Evolutionary conservation across 768 basidiomycete species (phyloP).

Genomic region (Amanita rubescens): DNA sequence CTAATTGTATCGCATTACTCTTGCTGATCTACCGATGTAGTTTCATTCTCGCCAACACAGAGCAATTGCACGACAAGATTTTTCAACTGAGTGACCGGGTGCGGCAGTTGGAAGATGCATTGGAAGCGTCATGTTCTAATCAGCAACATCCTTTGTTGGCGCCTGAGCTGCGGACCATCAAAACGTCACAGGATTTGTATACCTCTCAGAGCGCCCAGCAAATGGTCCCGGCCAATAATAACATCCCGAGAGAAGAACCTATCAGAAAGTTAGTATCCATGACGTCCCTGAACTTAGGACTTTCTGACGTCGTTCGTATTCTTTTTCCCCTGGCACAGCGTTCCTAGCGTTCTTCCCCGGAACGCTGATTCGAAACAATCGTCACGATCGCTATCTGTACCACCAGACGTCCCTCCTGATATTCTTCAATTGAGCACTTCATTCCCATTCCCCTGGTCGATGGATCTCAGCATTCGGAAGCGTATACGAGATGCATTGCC

Average conservation of each 20-base stretch:
- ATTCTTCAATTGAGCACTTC: conserved; percentile 55
- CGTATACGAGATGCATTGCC: conserved; percentile 60
- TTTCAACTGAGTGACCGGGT: conserved; percentile 55
- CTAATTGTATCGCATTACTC: not conserved
- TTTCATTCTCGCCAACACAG: conserved; percentile 63
- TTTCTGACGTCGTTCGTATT: conserved; percentile 35
- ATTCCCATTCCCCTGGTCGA: conserved; percentile 64
- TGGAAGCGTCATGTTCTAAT: conserved; percentile 32
- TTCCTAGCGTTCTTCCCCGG: conserved; percentile 5
- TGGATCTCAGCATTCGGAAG: conserved; percentile 55
- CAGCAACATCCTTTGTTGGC: conserved; percentile 48
- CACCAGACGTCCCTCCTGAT: conserved; percentile 37
- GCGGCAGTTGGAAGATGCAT: conserved; percentile 54
- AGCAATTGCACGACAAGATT: conserved; percentile 59
- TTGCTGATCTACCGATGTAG: conserved; percentile 19
- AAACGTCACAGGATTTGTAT: conserved; percentile 63
- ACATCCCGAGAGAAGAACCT: conserved; percentile 15
- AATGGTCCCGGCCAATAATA: conserved; percentile 32
- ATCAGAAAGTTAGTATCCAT: conserved; percentile 19
- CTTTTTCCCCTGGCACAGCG: not conserved
- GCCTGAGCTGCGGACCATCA: conserved; percentile 53
- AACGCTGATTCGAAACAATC: not conserved
- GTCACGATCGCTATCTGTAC: conserved; percentile 11
- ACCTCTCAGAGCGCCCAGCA: conserved; percentile 18
- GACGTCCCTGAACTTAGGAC: conserved; percentile 17